Percentiles rank a stretch among this genome's conserved stretches.
Conservation (phyloP, 2,329 filamentous ascomycete species). For the Aspergillus vadensis region DNA sequence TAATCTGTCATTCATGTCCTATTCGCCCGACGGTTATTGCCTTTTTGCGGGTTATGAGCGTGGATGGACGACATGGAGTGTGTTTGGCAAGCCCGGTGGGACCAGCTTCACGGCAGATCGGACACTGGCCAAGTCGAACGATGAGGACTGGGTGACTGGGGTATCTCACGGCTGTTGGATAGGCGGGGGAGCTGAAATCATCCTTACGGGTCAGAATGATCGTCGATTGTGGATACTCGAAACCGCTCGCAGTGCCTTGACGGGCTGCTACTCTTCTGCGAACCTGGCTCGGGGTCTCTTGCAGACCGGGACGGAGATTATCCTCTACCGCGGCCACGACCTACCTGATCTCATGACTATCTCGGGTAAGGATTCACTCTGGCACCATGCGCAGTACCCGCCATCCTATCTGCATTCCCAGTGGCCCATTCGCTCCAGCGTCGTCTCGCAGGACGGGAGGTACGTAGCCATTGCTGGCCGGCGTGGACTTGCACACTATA, state of each 20-base stretch:
- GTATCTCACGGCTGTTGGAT: constrained; percentile 81
- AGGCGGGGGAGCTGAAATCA: constrained; percentile 80
- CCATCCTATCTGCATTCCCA: constrained; percentile 82
- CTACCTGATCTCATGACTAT: constrained; percentile 87
- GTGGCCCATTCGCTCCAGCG: constrained; percentile 86
- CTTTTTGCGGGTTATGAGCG: constrained; percentile 90
- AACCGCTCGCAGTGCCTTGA: constrained; percentile 90
- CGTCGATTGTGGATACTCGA: constrained; percentile 84
- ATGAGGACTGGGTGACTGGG: constrained; percentile 82
- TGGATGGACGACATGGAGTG: constrained; percentile 96
- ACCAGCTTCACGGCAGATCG: constrained; percentile 77
- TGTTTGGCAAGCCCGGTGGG: constrained; percentile 87
- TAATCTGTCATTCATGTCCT: constrained; percentile 70
- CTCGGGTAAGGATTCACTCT: constrained; percentile 88
- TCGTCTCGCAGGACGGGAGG: constrained; percentile 86
- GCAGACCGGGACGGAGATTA: constrained; percentile 82
- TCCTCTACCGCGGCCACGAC: constrained; percentile 93
- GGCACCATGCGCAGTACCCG: constrained; percentile 89
- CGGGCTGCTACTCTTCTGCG: constrained; percentile 85
- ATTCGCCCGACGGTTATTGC: constrained; percentile 95
- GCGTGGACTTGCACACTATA: constrained; percentile 91
- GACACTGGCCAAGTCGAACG: constrained; percentile 64
- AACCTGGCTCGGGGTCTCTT: constrained; percentile 88
- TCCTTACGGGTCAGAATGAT: constrained; percentile 70
- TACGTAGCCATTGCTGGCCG: constrained; percentile 96